Evolutionary conservation across 306 rosid genomes (phyloP), one percentile per base, ranked within the genome.

Genomic region (Begonia masoniana): DNA sequence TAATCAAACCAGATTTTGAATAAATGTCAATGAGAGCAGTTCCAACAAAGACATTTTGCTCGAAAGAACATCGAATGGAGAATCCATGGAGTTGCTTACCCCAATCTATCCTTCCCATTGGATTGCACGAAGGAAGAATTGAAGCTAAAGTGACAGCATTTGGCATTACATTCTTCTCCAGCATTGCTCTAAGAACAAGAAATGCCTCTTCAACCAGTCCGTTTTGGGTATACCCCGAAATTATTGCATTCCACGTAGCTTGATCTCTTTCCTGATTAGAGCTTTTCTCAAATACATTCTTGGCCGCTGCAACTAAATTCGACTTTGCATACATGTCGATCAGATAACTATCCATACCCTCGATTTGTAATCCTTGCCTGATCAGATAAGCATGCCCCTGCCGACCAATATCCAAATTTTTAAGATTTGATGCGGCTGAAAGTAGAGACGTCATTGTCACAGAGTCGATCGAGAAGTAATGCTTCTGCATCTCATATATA

Each of bases 301-400:
- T 81, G 0, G 88, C 78, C 54, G 74, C 70, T 68, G 76, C 72
- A 43, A 88, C 62, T 50, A 74, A 58, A 41, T 88, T 71, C 23
- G 79, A 82, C 68, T 82, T 88, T 14, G 93, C 85, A 68, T 84
- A 88, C 97, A 84, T 84, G 66, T 84, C 95, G 47, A 84, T 74
- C 19, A 88, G 80, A 76, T 84, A 88, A 72, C 87, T 78, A 58
- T 70, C 81, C 82, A 88, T 82, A 16, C 93, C 89, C 76, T 84
- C 89, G 51, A 78, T 82, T 58, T 79, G 65, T 65, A 88, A 79
- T 55, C 71, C 78, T 7, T 64, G 78, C 63, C 97, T 79, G 58
- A 76, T 73, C 53, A 82, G 64, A 78, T 77, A 82, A 0, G 79
- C 81, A 56, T 88, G 93, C 15, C 70, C 58, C 70, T 82, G 87